phyloP scores from a whole-genome alignment of 2,329 filamentous ascomycete species.

The Dichotomopilus funicola region DNA sequence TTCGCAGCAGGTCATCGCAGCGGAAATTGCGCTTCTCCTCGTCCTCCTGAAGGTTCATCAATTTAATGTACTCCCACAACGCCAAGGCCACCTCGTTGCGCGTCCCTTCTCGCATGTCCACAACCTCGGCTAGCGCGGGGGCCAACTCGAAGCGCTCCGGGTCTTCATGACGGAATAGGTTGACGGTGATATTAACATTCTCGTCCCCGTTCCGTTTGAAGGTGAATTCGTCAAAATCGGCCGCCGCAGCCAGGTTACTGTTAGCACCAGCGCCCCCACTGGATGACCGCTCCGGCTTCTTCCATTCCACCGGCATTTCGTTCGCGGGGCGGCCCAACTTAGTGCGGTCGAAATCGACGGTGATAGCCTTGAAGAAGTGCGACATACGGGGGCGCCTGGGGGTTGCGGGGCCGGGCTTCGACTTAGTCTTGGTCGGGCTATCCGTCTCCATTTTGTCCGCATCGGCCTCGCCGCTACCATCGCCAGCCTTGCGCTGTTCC shows the following conservation, averaged over 20 bases:
- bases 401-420: slow-evolving; percentile 28
- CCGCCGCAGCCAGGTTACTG: slow-evolving; percentile 50
- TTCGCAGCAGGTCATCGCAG: slow-evolving; percentile 75
- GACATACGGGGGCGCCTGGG: slow-evolving; percentile 51
- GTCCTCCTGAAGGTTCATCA: slow-evolving; percentile 81
- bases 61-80: slow-evolving; percentile 90
- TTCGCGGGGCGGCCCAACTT: slow-evolving; percentile 45
- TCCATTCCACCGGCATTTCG: slow-evolving; percentile 71
- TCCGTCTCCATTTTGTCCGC: slow-evolving; percentile 54
- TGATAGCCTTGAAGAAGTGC: slow-evolving; percentile 76
- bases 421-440: slow-evolving; percentile 31
- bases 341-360: slow-evolving; percentile 63
- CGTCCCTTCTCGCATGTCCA: slow-evolving; percentile 82
- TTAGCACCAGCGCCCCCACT: slow-evolving; percentile 33
- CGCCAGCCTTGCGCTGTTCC: slow-evolving; percentile 36
- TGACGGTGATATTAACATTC: slow-evolving; percentile 85
- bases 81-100: slow-evolving; percentile 83
- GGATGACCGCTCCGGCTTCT: slow-evolving; percentile 60
- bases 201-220: slow-evolving; percentile 92
- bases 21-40: slow-evolving; percentile 90
- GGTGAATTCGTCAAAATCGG: slow-evolving; percentile 83
- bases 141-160: slow-evolving; percentile 80
- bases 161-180: slow-evolving; percentile 74
- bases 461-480: slow-evolving; percentile 39
- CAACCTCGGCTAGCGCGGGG: slow-evolving; percentile 69